Conservation (phyloP, 192 early-diverging fungal species). For the Podila clonocystis region DNA sequence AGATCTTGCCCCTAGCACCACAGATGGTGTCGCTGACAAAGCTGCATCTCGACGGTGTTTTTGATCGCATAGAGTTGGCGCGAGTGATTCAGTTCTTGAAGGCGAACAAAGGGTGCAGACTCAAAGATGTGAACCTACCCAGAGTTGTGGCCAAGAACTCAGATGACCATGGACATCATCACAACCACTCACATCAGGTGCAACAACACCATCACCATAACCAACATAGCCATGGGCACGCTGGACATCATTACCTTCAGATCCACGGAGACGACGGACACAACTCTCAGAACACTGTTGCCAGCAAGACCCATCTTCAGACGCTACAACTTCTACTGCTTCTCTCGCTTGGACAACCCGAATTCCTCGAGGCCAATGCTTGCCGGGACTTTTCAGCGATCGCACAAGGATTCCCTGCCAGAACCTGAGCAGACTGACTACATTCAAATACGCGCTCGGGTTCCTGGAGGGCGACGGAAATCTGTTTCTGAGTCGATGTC, state of each 20-base stretch:
- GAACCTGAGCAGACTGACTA: not conserved
- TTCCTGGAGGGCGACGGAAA: slow-evolving; percentile 9
- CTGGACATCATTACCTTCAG: not conserved
- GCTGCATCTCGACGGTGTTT: not conserved
- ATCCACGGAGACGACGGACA: not conserved
- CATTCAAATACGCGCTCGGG: slow-evolving; percentile 13
- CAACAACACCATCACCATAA: not conserved
- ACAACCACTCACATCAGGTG: not conserved
- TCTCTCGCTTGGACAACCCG: not conserved
- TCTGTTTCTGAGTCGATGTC: slow-evolving; percentile 14
- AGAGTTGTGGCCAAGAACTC: not conserved
- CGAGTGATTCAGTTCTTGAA: not conserved
- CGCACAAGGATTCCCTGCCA: slow-evolving; percentile 7
- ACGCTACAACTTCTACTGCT: slow-evolving; percentile 3
- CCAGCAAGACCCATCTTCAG: not conserved
- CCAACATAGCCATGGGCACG: not conserved
- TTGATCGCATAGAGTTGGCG: not conserved
- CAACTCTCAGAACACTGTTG: not conserved
- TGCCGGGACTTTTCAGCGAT: slow-evolving; percentile 10
- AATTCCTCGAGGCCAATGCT: not conserved
- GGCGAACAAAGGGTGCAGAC: not conserved
- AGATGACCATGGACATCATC: not conserved
- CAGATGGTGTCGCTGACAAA: not conserved
- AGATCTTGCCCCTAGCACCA: not conserved
- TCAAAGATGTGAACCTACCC: not conserved